Conservation (phyloP, 345 rosid genomes). For the Mercurialis annua region DNA sequence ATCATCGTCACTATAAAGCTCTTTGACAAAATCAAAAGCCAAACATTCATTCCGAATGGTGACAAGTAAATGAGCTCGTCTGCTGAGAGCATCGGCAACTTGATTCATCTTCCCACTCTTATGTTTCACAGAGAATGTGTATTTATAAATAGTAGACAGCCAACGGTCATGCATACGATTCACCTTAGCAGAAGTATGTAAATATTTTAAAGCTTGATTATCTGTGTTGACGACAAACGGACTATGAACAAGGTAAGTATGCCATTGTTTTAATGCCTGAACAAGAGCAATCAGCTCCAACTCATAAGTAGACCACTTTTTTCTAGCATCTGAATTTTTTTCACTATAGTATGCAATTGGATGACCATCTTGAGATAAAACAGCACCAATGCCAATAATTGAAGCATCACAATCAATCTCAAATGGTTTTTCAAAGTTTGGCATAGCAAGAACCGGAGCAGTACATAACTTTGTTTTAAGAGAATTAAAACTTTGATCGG, state of each 20-base stretch:
- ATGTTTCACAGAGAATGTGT: neutral
- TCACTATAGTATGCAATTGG: neutral
- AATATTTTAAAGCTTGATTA: slow-evolving; percentile 2
- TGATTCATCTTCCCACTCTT: slow-evolving; percentile 7
- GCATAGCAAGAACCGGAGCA: neutral
- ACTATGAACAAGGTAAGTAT: neutral
- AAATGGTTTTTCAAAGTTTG: neutral
- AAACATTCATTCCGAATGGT: neutral
- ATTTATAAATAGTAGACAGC: neutral
- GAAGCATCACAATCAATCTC: slow-evolving; percentile 1
- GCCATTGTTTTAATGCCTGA: neutral
- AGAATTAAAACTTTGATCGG: neutral
- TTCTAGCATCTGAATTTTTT: neutral
- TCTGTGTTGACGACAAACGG: slow-evolving; percentile 3
- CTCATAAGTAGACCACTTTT: neutral
- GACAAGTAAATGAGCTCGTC: slow-evolving; percentile 2
- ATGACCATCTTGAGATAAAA: neutral
- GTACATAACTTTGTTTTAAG: neutral
- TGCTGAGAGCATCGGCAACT: slow-evolving; percentile 3
- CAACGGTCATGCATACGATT: slow-evolving; percentile 1
- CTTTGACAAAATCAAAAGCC: slow-evolving; percentile 7
- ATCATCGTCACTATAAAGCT: slow-evolving; percentile 3
- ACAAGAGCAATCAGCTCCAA: neutral
- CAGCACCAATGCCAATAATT: neutral
- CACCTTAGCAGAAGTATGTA: neutral